Base-by-base conservation (phyloP, 345 rosid genomes). In the Linum usitatissimum region DNA sequence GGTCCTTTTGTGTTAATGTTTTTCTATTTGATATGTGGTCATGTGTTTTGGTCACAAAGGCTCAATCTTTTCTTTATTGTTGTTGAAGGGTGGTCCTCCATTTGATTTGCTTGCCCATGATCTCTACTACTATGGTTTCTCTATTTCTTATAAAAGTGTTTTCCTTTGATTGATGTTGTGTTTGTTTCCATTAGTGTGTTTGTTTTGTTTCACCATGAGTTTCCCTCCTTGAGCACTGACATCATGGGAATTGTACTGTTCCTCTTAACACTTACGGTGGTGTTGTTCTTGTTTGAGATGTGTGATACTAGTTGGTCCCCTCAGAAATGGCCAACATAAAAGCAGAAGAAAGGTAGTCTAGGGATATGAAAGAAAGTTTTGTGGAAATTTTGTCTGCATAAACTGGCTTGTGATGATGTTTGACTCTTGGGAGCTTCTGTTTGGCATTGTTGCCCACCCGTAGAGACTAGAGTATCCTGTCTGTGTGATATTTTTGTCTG, bases 61-160 rank as follows among this genome's bases (percentile, higher is more conserved):
- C 36, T 31, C 36, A 31, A 31, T 2, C 6, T 6, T 53, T 42
- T 61, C 66, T 63, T 60, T 60, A 45, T 36, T 63, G 66, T 28
- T 49, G 30, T 34, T 49, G 5, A 4, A 34, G 8, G 38, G 77
- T 73, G 80, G 76, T 80, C 84, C 81, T 70, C 28, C 15, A 60
- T 23, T 71, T 15, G 68, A 68, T 68, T 71, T 15, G 68, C 65
- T 68, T 9, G 48, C 60, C 58, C 38, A 63, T n/a, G n/a, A n/a
- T 73, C 28, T 23, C 28, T 23, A 2, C 49, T 18, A 4, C 17
- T 18, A 71, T 69, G 82, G 80, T 71, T 75, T 78, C 74, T 69
- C 28, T 23, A 23, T 23, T 23, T 2, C 28, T 23, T 30, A 14
- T 10, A 8, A 4, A 36, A n/a, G 60, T 5, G 38, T 34, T 34